A percentile compares a stretch with the other conserved stretches of the same genome.
Evolutionary conservation across 2,329 filamentous ascomycete species (phyloP).

Genomic region (Sclerotiophoma versabilis): DNA sequence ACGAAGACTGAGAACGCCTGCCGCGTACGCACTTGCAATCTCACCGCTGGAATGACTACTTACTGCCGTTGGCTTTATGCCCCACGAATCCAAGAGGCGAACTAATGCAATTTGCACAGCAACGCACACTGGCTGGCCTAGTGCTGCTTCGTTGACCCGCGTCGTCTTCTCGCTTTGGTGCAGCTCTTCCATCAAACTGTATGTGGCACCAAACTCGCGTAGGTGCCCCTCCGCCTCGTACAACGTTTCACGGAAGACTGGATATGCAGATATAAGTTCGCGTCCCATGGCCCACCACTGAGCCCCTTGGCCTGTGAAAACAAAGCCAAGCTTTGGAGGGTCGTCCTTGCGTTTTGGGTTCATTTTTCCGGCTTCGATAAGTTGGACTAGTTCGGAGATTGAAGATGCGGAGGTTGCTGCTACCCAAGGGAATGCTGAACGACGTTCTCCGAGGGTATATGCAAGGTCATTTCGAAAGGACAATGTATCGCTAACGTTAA

Average conservation of each 20-base stretch:
- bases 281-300: slow-evolving; percentile 32
- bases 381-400: background rate
- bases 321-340: background rate
- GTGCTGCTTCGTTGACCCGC: background rate
- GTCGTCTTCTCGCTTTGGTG: background rate
- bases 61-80: slow-evolving; percentile 20
- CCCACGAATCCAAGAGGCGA: slow-evolving; percentile 17
- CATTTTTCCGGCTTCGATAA: background rate
- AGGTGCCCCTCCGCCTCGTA: background rate
- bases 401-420: slow-evolving; percentile 1
- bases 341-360: background rate
- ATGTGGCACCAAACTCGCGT: background rate
- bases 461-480: slow-evolving; percentile 9
- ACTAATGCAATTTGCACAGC: slow-evolving; percentile 29
- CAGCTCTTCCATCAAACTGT: slow-evolving; percentile 21
- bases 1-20: background rate
- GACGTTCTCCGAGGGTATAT: slow-evolving; percentile 15
- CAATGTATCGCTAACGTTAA: background rate
- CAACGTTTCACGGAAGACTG: slow-evolving; percentile 11
- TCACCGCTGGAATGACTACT: slow-evolving; percentile 32
- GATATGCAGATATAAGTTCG: slow-evolving; percentile 3
- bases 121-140: slow-evolving; percentile 22
- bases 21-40: slow-evolving; percentile 27
- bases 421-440: slow-evolving; percentile 8
- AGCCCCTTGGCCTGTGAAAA: slow-evolving; percentile 50